Evolutionary conservation across 177 flowering plant species (phyloP).

Genomic region (Vitis hybrid): DNA sequence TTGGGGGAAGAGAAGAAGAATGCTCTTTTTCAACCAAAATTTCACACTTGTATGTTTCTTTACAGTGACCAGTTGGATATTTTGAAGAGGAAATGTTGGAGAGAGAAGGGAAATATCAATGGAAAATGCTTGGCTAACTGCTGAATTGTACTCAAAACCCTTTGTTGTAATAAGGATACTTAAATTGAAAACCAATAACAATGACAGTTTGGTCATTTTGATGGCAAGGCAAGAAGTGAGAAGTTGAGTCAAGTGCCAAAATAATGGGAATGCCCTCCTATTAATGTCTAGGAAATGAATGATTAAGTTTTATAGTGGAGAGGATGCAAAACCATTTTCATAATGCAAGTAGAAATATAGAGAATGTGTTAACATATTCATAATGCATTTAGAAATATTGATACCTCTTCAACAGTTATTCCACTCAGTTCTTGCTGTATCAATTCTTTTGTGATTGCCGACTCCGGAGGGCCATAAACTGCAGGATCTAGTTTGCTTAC

Average conservation of each 20-base stretch:
- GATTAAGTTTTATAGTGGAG: too few relatives aligned
- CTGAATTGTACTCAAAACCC: too few relatives aligned
- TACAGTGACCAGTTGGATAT: too few relatives aligned
- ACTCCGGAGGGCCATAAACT: slow-evolving; percentile 82
- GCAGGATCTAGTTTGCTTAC: slow-evolving; percentile 82
- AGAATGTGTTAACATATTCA: not conserved
- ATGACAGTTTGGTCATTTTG: not conserved
- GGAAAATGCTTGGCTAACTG: too few relatives aligned
- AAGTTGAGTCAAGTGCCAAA: not conserved
- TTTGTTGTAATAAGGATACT: not conserved
- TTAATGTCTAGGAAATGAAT: not conserved
- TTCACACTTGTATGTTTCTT: too few relatives aligned
- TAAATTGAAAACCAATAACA: not conserved
- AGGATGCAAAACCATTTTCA: not conserved
- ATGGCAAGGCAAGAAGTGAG: too few relatives aligned
- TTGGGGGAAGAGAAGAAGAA: too few relatives aligned
- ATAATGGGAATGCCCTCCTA: not conserved
- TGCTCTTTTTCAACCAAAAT: too few relatives aligned
- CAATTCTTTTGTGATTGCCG: slow-evolving; percentile 74
- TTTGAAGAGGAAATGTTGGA: not conserved
- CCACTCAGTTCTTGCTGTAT: slow-evolving; percentile 69
- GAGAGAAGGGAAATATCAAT: not conserved
- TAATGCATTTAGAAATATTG: not conserved
- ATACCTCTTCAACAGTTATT: slow-evolving; percentile 80
- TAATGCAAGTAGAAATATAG: not conserved